Conservation (phyloP, 768 basidiomycete species). For the Calvatia gigantea region DNA sequence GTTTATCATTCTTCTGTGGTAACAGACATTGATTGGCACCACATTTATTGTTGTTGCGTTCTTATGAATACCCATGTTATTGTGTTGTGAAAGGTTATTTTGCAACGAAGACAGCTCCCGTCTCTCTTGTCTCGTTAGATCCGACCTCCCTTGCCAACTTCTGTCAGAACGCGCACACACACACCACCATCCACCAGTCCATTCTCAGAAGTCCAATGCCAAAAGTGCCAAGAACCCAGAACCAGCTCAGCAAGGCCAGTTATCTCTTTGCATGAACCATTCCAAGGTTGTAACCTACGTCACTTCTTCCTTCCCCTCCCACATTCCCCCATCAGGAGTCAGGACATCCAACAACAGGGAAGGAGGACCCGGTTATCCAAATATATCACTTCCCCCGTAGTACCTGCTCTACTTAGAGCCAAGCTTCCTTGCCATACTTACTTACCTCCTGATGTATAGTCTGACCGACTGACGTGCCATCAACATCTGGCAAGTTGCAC, state of each 20-base stretch:
- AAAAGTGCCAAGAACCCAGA: background rate
- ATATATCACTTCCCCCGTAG: no score
- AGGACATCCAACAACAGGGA: background rate
- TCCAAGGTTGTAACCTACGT: background rate
- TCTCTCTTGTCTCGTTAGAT: background rate
- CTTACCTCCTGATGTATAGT: no score
- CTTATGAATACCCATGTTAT: background rate
- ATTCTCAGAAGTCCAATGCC: conserved; percentile 5
- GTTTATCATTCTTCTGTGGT: background rate
- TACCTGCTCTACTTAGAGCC: no score
- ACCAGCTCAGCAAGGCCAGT: background rate
- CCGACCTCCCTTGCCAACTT: background rate
- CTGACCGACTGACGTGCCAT: no score
- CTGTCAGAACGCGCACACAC: background rate
- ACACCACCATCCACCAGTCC: background rate
- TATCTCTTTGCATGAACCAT: conserved; percentile 1
- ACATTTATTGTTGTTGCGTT: background rate
- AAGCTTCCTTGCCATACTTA: no score
- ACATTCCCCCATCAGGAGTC: background rate
- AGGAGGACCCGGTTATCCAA: background rate
- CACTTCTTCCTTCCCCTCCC: background rate
- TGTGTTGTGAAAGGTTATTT: background rate
- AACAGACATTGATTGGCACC: background rate
- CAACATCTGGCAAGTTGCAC: background rate
- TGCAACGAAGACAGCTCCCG: background rate